Evolutionary conservation across 1,284 basidiomycete species (phyloP).

Genomic region (Ceratobasidium sp.): DNA sequence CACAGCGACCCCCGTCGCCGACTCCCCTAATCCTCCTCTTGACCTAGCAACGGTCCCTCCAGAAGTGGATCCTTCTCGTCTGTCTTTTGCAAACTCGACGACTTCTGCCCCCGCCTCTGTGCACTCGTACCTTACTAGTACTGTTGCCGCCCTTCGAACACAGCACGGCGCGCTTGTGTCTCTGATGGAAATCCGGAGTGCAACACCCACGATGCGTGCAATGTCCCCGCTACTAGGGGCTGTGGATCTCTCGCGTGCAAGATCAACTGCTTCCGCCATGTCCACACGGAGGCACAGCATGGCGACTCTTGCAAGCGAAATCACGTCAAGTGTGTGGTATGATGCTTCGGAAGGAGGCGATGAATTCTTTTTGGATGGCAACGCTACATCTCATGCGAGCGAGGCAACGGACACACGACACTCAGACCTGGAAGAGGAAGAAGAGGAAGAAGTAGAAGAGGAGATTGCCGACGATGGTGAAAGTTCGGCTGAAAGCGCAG

Average conservation of each 20-base stretch:
- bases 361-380: slow-evolving; percentile 44
- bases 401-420: neutral
- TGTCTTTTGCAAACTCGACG: slow-evolving; percentile 30
- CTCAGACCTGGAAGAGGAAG: slow-evolving; percentile 47
- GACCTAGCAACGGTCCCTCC: neutral
- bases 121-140: slow-evolving; percentile 25
- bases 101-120: slow-evolving; percentile 21
- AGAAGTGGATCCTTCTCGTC: neutral
- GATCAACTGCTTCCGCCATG: slow-evolving; percentile 8
- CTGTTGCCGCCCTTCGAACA: slow-evolving; percentile 38
- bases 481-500: slow-evolving; percentile 44
- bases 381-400: slow-evolving; percentile 18
- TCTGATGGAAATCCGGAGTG: slow-evolving; percentile 24
- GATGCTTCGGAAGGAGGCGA: slow-evolving; percentile 44
- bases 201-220: slow-evolving; percentile 3
- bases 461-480: slow-evolving; percentile 47
- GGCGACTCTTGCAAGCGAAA: slow-evolving; percentile 31
- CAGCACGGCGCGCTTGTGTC: slow-evolving; percentile 42
- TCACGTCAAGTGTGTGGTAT: slow-evolving; percentile 42
- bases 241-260: slow-evolving; percentile 24
- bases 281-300: slow-evolving; percentile 42
- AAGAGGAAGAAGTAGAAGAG: slow-evolving; percentile 43
- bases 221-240: slow-evolving; percentile 37
- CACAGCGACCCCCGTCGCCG: slow-evolving; percentile 15
- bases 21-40: slow-evolving; percentile 26